Conservation (phyloP, 1,284 basidiomycete species). For the Moesziomyces sp. region DNA sequence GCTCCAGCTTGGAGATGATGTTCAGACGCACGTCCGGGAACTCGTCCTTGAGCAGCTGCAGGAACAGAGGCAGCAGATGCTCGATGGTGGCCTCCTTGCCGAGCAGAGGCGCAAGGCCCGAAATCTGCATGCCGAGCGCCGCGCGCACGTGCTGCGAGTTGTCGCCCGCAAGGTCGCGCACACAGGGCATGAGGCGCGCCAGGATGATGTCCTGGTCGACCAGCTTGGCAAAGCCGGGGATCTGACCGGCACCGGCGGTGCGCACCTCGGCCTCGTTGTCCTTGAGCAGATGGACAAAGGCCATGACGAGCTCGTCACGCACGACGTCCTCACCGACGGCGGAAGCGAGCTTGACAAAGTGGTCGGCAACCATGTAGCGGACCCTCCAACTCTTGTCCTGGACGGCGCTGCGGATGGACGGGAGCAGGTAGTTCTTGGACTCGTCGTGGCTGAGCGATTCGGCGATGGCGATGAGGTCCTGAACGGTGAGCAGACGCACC, state of each 20-base stretch:
- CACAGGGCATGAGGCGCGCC: slow-evolving; percentile 92
- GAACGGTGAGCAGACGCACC: slow-evolving; percentile 92
- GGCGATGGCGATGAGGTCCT: slow-evolving; percentile 93
- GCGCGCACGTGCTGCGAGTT: slow-evolving; percentile 96
- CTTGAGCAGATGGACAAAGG: slow-evolving; percentile 93
- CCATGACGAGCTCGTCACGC: slow-evolving; percentile 90
- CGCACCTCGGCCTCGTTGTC: slow-evolving; percentile 99
- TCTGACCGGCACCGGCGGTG: slow-evolving; percentile 93
- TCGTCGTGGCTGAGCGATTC: slow-evolving; percentile 84
- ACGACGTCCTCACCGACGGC: slow-evolving; percentile 90
- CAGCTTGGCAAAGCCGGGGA: slow-evolving; percentile 95
- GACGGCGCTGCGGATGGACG: slow-evolving; percentile 81
- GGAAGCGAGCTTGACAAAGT: slow-evolving; percentile 95
- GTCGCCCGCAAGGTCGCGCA: slow-evolving; percentile 92
- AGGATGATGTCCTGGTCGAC: slow-evolving; percentile 95
- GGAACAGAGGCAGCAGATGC: slow-evolving; percentile 94
- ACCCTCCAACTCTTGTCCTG: slow-evolving; percentile 99
- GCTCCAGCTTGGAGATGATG: slow-evolving; percentile 98
- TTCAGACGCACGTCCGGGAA: slow-evolving; percentile 98
- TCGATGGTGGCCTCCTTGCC: slow-evolving; percentile 95
- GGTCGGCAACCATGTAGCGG: slow-evolving; percentile 97
- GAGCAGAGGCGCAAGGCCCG: slow-evolving; percentile 93
- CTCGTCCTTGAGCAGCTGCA: slow-evolving; percentile 96
- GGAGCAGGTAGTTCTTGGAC: slow-evolving; percentile 88
- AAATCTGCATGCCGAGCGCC: slow-evolving; percentile 94